Conservation (phyloP, 2,329 filamentous ascomycete species). For the Colletotrichum echinochloae region DNA sequence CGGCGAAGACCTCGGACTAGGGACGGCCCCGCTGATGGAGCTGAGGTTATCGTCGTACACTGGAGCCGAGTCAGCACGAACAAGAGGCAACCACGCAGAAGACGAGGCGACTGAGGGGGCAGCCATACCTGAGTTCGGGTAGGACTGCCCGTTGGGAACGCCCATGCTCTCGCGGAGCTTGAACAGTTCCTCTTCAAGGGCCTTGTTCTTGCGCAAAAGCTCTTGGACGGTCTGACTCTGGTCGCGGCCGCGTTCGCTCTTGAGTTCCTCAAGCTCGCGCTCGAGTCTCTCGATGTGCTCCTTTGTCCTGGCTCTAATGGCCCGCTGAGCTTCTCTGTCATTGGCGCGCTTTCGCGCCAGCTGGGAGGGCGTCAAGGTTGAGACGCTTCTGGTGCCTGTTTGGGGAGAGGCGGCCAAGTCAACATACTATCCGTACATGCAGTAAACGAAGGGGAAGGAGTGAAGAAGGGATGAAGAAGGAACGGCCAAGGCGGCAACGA, state of each 20-base stretch:
- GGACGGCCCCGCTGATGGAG: constrained; percentile 53
- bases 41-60: constrained; percentile 58
- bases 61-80: constrained; percentile 44
- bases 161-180: constrained; percentile 60
- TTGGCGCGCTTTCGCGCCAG: constrained; percentile 91
- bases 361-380: constrained; percentile 88
- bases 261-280: constrained; percentile 78
- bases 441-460: constrained; percentile 7
- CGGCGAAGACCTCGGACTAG: constrained; percentile 59
- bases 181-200: constrained; percentile 65
- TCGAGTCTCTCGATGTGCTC: constrained; percentile 86
- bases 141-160: constrained; percentile 55
- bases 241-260: constrained; percentile 61
- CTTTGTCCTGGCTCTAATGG: constrained; percentile 88
- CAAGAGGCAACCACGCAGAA: constrained; percentile 37
- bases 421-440: constrained; percentile 13
- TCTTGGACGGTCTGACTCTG: constrained; percentile 65
- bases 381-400: constrained; percentile 78
- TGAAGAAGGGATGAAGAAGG: not conserved
- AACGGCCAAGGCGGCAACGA: not conserved
- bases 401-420: constrained; percentile 10
- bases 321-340: constrained; percentile 89
- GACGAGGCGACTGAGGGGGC: constrained; percentile 38
- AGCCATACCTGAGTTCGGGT: constrained; percentile 55
- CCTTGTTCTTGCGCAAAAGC: constrained; percentile 63